A percentile compares a stretch with the other conserved stretches of the same genome.
Conservation (phyloP, 495 filamentous ascomycete genomes). For the Aspergillus mulundensis region DNA sequence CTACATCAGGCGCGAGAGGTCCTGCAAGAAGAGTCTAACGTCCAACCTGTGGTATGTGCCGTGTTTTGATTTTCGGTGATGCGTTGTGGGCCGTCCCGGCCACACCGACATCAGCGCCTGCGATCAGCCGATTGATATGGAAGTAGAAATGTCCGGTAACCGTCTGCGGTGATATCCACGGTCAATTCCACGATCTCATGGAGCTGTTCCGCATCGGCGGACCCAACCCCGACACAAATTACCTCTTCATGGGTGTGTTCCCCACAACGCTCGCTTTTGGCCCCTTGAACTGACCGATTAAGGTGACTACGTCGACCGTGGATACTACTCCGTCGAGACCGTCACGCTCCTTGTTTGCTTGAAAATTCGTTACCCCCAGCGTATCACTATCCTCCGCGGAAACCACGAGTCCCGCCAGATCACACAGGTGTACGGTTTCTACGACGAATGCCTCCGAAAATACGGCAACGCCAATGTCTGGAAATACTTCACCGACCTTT, state of each 20-base stretch:
- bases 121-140: conserved; percentile 4
- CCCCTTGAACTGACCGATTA: conserved; percentile 1
- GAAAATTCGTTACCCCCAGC: conserved; percentile 93
- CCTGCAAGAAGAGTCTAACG: conserved; percentile 94
- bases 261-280: neutral
- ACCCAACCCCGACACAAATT: conserved; percentile 89
- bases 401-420: conserved; percentile 98
- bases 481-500: conserved; percentile 99
- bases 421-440: conserved; percentile 96
- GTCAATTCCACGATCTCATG: conserved; percentile 93
- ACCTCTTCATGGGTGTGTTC: conserved; percentile 81
- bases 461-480: conserved; percentile 99
- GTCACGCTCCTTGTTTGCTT: conserved; percentile 90
- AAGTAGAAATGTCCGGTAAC: conserved; percentile 87
- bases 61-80: conserved; percentile 18
- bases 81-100: conserved; percentile 11
- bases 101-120: neutral
- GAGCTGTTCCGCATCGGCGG: conserved; percentile 92
- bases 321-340: conserved; percentile 95
- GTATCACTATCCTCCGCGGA: conserved; percentile 93
- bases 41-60: conserved; percentile 90
- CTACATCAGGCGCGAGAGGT: conserved; percentile 79
- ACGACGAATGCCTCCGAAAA: conserved; percentile 95
- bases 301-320: conserved; percentile 96
- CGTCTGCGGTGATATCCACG: conserved; percentile 90